Percentiles rank a stretch among this genome's conserved stretches.
phyloP scores from a whole-genome alignment of 306 rosid genomes.

The Glycyrrhiza uralensis region DNA sequence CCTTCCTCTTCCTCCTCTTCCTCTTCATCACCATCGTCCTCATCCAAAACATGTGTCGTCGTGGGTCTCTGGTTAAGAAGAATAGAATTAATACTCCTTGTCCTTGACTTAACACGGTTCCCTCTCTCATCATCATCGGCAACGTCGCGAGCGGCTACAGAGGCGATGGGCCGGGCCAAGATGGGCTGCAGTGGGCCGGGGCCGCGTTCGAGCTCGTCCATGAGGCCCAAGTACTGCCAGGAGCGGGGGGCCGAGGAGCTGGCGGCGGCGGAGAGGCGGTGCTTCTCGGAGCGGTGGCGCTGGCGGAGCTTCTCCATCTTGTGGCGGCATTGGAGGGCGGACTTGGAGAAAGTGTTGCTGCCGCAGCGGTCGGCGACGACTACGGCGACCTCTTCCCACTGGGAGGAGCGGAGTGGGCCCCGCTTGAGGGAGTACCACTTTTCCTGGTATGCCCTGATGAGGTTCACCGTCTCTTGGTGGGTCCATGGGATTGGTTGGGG shows the following conservation, averaged over 20 bases:
- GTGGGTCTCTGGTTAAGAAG: conserved; percentile 37
- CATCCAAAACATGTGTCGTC: not conserved
- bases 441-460: conserved; percentile 80
- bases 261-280: conserved; percentile 16
- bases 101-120: conserved; percentile 34
- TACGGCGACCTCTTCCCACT: conserved; percentile 92
- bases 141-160: conserved; percentile 4
- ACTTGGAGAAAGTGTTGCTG: conserved; percentile 56
- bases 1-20: conserved; percentile 2
- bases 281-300: conserved; percentile 65
- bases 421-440: conserved; percentile 81
- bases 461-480: conserved; percentile 73
- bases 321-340: conserved; percentile 81
- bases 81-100: conserved; percentile 46
- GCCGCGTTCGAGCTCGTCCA: conserved; percentile 72
- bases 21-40: not conserved
- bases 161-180: conserved; percentile 47
- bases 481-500: conserved; percentile 80
- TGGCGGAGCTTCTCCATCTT: conserved; percentile 96
- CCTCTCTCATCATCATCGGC: conserved; percentile 15
- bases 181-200: conserved; percentile 88
- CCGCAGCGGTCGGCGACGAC: conserved; percentile 85
- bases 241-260: not conserved
- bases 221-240: conserved; percentile 76
- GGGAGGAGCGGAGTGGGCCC: conserved; percentile 71